Evolutionary conservation across 179 eudicot genomes (phyloP).

Genomic region (Silene vulgaris): DNA sequence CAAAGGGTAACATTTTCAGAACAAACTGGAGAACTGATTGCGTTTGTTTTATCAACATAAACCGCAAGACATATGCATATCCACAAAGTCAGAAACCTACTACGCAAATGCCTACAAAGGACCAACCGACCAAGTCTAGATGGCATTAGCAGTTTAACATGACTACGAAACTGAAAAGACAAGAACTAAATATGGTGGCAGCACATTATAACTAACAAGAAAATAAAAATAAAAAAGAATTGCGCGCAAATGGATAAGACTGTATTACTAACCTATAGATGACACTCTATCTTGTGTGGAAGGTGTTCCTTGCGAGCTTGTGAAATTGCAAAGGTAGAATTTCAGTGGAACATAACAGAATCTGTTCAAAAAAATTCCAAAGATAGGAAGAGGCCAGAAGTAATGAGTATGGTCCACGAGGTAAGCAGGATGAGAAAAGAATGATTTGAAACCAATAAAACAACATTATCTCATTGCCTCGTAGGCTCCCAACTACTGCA

Average conservation of each 20-base stretch:
- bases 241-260: conserved; percentile 9
- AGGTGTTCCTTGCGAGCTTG: conserved; percentile 45
- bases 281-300: conserved; percentile 48
- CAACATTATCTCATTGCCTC: background rate
- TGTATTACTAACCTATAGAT: conserved; percentile 55
- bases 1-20: background rate
- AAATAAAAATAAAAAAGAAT: background rate
- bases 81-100: conserved; percentile 8
- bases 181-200: background rate
- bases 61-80: conserved; percentile 5
- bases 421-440: conserved; percentile 2
- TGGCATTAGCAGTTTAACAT: background rate
- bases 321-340: conserved; percentile 43
- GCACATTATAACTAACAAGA: background rate
- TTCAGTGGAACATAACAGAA: conserved; percentile 63
- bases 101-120: background rate
- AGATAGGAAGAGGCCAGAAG: conserved; percentile 13
- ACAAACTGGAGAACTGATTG: background rate
- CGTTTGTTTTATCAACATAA: background rate
- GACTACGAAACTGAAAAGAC: background rate
- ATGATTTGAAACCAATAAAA: background rate
- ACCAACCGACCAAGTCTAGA: background rate
- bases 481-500: background rate
- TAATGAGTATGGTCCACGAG: background rate
- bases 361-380: conserved; percentile 39